These are phyloP conservation scores for Pichia paraexigua DNA, from an alignment of 805 yeast species.

Conservation along the genomic window DNA sequence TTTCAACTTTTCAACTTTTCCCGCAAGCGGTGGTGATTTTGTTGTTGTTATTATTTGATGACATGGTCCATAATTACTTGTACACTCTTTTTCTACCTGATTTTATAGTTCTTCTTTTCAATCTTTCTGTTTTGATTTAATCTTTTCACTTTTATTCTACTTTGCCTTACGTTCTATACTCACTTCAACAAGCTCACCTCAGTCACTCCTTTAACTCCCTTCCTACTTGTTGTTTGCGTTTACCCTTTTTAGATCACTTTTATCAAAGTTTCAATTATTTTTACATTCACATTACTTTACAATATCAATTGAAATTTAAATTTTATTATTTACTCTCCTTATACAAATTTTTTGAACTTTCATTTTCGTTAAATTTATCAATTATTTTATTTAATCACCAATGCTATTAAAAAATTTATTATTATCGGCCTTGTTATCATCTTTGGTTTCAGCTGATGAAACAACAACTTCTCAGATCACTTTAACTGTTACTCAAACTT, in stretches of 20 bases:
- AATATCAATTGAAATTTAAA: not conserved
- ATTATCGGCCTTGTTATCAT: slow-evolving; percentile 20
- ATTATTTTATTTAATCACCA: not conserved
- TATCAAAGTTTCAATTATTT: not conserved
- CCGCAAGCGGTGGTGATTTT: no score
- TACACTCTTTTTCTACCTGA: no score
- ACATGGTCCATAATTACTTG: no score
- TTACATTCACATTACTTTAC: not conserved
- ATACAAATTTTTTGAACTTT: not conserved
- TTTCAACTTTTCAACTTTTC: not conserved
- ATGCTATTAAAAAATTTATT: slow-evolving; percentile 24
- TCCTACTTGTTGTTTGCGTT: slow-evolving; percentile 2
- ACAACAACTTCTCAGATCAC: slow-evolving; percentile 38
- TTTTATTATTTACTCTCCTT: no score
- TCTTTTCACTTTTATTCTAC: not conserved
- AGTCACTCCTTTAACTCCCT: slow-evolving; percentile 23
- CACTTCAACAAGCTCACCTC: slow-evolving; percentile 22
- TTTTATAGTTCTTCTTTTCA: no score
- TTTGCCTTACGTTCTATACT: not conserved
- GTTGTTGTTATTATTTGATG: no score
- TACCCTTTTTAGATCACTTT: no score
- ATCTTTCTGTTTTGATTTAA: not conserved
- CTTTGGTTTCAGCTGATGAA: slow-evolving; percentile 24
- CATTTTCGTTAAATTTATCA: not conserved
- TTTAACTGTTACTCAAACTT: slow-evolving; percentile 38